Percentiles rank a stretch among this genome's conserved stretches.
phyloP scores from a whole-genome alignment of 129 eudicot genomes.

The carrot (Daucus carota) region DH1_v3.0 NC_030387.2:5868001-5868500 shows the following conservation, averaged over 20 bases:
- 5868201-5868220: slow-evolving; percentile 92
- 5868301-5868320: too few relatives aligned
- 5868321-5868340: slow-evolving; percentile 5
- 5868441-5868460: too few relatives aligned
- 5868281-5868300: neutral
- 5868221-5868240: slow-evolving; percentile 44
- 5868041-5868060: slow-evolving; percentile 5
- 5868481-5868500: too few relatives aligned
- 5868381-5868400: too few relatives aligned
- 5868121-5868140: slow-evolving; percentile 69
- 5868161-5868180: slow-evolving; percentile 83
- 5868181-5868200: slow-evolving; percentile 96
- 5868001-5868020: slow-evolving; percentile 63
- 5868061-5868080: neutral
- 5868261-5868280: neutral
- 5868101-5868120: slow-evolving; percentile 8
- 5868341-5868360: too few relatives aligned
- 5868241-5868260: neutral
- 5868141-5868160: slow-evolving; percentile 83
- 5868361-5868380: too few relatives aligned
- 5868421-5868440: too few relatives aligned
- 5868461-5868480: too few relatives aligned
- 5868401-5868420: too few relatives aligned
- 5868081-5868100: neutral
- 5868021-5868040: slow-evolving; percentile 11